Evolutionary conservation across 495 filamentous ascomycete species (phyloP).

Genomic region (Echria macrotheca): DNA sequence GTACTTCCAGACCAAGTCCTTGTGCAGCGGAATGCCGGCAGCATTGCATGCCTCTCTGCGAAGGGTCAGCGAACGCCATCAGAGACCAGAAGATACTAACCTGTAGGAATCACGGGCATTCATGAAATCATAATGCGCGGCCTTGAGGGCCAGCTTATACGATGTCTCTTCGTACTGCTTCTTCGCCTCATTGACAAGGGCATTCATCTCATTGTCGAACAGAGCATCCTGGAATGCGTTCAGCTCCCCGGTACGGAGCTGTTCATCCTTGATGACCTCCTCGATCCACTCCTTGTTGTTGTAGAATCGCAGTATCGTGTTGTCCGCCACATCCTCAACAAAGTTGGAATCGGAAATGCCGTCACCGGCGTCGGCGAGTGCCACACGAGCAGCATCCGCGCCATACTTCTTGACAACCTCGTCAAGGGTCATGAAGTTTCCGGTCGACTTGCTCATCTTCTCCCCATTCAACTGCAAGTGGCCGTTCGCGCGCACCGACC

Average conservation of each 20-base stretch:
- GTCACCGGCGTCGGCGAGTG: conserved; percentile 91
- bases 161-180: conserved; percentile 72
- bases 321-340: conserved; percentile 89
- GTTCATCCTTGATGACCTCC: conserved; percentile 66
- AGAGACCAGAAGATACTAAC: no score
- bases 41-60: conserved; percentile 70
- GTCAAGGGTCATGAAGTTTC: conserved; percentile 90
- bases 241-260: conserved; percentile 65
- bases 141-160: conserved; percentile 91
- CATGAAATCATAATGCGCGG: conserved; percentile 82
- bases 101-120: conserved; percentile 84
- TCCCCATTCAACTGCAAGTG: conserved; percentile 91
- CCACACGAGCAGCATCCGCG: conserved; percentile 85
- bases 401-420: conserved; percentile 88
- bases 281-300: conserved; percentile 91
- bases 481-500: conserved; percentile 77
- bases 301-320: conserved; percentile 78
- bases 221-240: conserved; percentile 79
- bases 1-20: conserved; percentile 67
- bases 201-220: conserved; percentile 91
- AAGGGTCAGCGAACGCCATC: no score
- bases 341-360: conserved; percentile 96
- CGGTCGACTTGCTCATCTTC: conserved; percentile 94
- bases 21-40: conserved; percentile 77
- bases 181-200: conserved; percentile 66